These are phyloP conservation scores for Nicotiana sylvestris DNA, from an alignment of 257 asterid genomes.

Conservation along the genomic window DNA sequence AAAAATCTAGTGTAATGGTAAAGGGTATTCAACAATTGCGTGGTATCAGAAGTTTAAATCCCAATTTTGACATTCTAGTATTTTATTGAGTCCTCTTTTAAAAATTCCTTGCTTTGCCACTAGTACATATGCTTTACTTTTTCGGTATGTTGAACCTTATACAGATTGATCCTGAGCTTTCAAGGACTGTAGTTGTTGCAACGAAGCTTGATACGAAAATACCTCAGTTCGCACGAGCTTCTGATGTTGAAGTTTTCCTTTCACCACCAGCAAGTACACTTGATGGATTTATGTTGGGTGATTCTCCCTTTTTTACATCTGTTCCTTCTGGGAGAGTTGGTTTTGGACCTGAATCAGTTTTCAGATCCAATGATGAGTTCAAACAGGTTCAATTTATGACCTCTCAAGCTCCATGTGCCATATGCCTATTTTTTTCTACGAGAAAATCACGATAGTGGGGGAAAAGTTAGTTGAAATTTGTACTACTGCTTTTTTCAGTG, in stretches of 20 bases:
- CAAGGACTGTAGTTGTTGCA: conserved; percentile 91
- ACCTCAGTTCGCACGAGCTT: conserved; percentile 96
- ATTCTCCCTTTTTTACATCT: conserved; percentile 96
- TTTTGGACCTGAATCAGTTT: conserved; percentile 77
- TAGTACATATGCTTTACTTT: neutral
- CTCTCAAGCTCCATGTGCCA: conserved; percentile 16
- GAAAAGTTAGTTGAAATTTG: neutral
- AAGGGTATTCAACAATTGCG: no score
- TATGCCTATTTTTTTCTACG: neutral
- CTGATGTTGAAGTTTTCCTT: conserved; percentile 96
- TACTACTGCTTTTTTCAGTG: neutral
- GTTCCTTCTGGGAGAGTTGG: conserved; percentile 99
- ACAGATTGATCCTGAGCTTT: conserved; percentile 95
- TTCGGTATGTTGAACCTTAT: neutral
- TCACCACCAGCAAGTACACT: conserved; percentile 88
- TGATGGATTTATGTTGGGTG: conserved; percentile 95
- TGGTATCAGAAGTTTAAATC: no score
- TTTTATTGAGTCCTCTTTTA: no score
- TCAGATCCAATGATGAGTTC: conserved; percentile 88
- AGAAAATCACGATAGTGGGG: neutral
- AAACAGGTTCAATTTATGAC: conserved; percentile 56
- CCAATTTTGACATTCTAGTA: no score
- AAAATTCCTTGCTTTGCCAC: no score
- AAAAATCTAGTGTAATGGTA: no score
- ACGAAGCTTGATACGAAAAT: conserved; percentile 96